Evolutionary conservation across 140 eudicot species (phyloP).

Genomic region (Bidens hawaiensis): DNA sequence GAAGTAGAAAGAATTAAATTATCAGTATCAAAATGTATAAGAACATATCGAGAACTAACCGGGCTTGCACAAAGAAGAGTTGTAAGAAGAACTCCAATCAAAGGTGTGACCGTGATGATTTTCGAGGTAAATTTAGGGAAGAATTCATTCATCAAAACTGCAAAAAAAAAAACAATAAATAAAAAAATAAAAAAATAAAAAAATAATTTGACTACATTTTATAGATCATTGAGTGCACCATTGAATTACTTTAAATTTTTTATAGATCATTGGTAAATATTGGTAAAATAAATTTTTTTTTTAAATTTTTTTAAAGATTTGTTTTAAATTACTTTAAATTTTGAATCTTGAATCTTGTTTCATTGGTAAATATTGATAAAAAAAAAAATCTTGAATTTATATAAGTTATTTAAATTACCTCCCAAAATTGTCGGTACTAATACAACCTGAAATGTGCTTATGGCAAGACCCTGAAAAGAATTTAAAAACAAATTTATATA

Average conservation of each 20-base stretch:
- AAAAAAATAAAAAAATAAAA: no score
- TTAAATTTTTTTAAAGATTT: no score
- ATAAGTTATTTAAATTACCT: constrained; percentile 49
- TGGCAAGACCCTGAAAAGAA: constrained; percentile 84
- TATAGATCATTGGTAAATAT: no score
- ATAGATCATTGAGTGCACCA: not conserved
- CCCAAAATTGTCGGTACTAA: constrained; percentile 87
- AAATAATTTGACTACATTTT: no score
- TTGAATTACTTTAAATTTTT: no score
- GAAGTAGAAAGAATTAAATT: not conserved
- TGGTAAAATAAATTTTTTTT: no score
- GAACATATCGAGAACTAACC: constrained; percentile 44
- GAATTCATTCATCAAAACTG: constrained; percentile 84
- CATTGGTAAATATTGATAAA: not conserved
- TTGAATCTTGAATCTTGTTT: not conserved
- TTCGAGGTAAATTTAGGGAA: constrained; percentile 93
- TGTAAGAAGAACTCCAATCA: constrained; percentile 90
- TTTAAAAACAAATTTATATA: not conserved
- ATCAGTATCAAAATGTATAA: not conserved
- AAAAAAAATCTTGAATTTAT: not conserved
- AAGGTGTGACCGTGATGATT: constrained; percentile 84
- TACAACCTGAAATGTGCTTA: constrained; percentile 97
- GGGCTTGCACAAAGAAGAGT: constrained; percentile 99
- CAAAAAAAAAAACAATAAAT: constrained; percentile 18
- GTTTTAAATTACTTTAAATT: no score